Conservation (phyloP, 2,329 filamentous ascomycete genomes). For the Teratosphaeria nubilosa region DNA sequence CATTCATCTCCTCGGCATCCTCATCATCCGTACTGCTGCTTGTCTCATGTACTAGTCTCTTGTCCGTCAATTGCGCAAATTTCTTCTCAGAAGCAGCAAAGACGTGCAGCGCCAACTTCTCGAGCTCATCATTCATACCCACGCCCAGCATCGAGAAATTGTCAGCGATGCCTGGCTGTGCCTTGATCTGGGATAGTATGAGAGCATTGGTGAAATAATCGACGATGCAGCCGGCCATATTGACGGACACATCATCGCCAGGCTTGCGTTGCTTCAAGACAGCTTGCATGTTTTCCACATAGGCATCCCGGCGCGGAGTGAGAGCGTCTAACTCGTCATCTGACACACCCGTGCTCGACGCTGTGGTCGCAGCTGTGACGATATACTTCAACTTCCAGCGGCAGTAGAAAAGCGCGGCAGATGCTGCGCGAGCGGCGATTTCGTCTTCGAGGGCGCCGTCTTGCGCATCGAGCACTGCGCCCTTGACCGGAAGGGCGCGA, state of each 20-base stretch:
- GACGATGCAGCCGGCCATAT: constrained; percentile 64
- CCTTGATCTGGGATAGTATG: constrained; percentile 41
- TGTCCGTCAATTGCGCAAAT: constrained; percentile 55
- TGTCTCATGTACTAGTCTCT: constrained; percentile 37
- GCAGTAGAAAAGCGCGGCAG: constrained; percentile 75
- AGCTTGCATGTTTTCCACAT: constrained; percentile 37
- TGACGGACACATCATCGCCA: constrained; percentile 62
- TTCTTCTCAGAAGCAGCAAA: constrained; percentile 68
- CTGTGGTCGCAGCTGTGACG: constrained; percentile 39
- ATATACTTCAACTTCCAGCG: constrained; percentile 59
- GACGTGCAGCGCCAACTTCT: constrained; percentile 60
- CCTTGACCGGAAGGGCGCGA: constrained; percentile 57
- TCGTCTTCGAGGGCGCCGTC: constrained; percentile 70
- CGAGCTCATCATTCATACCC: constrained; percentile 53
- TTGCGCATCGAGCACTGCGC: constrained; percentile 51
- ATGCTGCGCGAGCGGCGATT: constrained; percentile 64
- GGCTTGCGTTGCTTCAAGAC: constrained; percentile 38
- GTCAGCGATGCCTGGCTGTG: constrained; percentile 28
- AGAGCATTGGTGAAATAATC: constrained; percentile 76
- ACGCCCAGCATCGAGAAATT: constrained; percentile 46
- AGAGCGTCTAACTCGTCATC: constrained; percentile 50
- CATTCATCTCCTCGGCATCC: constrained; percentile 36
- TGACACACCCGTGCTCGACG: constrained; percentile 41
- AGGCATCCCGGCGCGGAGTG: constrained; percentile 41
- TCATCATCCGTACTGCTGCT: constrained; percentile 15